Conservation (phyloP, 2,329 filamentous ascomycete genomes). For the Fusarium sp. region DNA sequence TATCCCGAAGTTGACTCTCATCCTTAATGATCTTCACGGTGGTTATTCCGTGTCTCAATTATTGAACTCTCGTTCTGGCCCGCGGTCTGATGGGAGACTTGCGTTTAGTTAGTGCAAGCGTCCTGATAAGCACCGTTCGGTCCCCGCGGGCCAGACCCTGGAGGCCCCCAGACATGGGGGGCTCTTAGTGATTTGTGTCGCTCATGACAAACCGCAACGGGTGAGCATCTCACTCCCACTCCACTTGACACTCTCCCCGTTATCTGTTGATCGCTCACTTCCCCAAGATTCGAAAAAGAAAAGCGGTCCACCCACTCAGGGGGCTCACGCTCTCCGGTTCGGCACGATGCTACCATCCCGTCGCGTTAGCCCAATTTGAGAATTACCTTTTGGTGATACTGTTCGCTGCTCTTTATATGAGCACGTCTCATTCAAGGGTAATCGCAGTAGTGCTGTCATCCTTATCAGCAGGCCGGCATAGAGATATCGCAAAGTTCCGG, state of each 20-base stretch:
- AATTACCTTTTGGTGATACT: constrained; percentile 6
- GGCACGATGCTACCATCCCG: constrained; percentile 27
- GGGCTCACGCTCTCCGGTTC: not conserved
- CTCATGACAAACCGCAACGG: constrained; percentile 34
- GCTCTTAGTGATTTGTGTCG: constrained; percentile 30
- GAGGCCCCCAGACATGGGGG: constrained; percentile 5
- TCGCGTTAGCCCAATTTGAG: constrained; percentile 14
- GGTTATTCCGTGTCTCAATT: not conserved
- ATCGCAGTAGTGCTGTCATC: not conserved
- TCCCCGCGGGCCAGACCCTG: constrained; percentile 13
- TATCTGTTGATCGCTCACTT: constrained; percentile 17
- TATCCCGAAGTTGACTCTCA: not conserved
- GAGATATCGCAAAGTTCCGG: constrained; percentile 10
- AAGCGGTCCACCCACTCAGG: constrained; percentile 2
- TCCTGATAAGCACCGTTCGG: constrained; percentile 46
- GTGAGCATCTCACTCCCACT: not conserved
- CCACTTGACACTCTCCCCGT: not conserved
- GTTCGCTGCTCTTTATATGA: not conserved
- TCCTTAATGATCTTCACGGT: not conserved
- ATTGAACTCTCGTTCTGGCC: not conserved
- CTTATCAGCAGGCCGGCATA: constrained; percentile 26
- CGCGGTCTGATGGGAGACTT: constrained; percentile 47
- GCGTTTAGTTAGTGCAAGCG: constrained; percentile 50
- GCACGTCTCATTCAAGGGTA: not conserved
- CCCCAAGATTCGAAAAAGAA: constrained; percentile 18